Evolutionary conservation across 1,139 yeast genomes (phyloP).

Genomic region (Pichia sp.): DNA sequence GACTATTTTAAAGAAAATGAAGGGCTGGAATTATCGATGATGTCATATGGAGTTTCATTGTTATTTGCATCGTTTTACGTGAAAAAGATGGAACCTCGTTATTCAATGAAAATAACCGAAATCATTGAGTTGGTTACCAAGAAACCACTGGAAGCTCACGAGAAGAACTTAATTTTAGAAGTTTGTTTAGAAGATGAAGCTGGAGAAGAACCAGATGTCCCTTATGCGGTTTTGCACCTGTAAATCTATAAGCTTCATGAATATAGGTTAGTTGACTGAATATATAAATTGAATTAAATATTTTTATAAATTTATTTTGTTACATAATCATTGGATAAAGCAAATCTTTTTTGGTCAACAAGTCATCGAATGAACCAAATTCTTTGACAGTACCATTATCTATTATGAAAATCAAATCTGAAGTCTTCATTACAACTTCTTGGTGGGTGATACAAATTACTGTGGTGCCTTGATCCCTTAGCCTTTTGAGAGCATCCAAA

Average conservation of each 20-base stretch:
- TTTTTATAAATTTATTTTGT: background rate
- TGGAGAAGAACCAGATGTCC: constrained; percentile 95
- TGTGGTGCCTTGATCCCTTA: constrained; percentile 19
- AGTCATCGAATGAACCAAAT: constrained; percentile 31
- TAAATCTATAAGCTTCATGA: constrained; percentile 1
- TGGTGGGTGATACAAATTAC: constrained; percentile 55
- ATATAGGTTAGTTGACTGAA: background rate
- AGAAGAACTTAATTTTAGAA: constrained; percentile 74
- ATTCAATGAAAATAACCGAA: constrained; percentile 57
- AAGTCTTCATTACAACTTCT: constrained; percentile 42
- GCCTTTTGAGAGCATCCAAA: constrained; percentile 32
- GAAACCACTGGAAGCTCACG: constrained; percentile 71
- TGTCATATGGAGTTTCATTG: constrained; percentile 84
- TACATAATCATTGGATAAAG: constrained; percentile 17
- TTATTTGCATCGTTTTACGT: constrained; percentile 93
- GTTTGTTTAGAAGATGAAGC: constrained; percentile 85
- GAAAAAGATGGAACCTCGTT: constrained; percentile 75
- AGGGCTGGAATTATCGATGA: constrained; percentile 82
- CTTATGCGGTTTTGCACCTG: constrained; percentile 61
- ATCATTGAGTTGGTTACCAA: constrained; percentile 77
- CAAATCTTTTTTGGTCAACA: constrained; percentile 24
- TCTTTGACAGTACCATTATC: constrained; percentile 38
- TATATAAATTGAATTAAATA: no score
- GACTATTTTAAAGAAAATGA: constrained; percentile 73
- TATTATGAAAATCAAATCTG: constrained; percentile 37